Percentiles rank a stretch among this genome's conserved stretches.
These are phyloP conservation scores for Pseudogymnoascus sp. DNA, from an alignment of 2,329 filamentous ascomycete species.

Conservation along the genomic window DNA sequence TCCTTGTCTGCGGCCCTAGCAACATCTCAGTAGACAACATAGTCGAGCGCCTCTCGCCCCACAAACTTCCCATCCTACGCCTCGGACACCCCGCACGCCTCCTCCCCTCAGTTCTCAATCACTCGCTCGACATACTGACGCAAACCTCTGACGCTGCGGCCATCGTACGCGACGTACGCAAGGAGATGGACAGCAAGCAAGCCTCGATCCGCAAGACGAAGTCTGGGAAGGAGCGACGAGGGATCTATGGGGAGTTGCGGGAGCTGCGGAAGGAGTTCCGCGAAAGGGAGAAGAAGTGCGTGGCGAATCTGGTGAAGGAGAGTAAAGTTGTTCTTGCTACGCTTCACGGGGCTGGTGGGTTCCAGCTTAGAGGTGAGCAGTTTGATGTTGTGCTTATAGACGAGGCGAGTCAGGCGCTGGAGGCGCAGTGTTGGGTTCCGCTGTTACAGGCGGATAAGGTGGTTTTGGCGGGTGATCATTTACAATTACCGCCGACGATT, in stretches of 20 bases:
- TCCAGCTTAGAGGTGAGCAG: constrained; percentile 66
- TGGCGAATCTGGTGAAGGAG: constrained; percentile 62
- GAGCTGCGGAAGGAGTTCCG: constrained; percentile 83
- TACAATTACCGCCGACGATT: constrained; percentile 90
- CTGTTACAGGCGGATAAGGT: constrained; percentile 73
- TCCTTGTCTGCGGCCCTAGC: constrained; percentile 91
- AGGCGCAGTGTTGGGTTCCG: constrained; percentile 96
- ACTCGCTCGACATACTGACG: constrained; percentile 86
- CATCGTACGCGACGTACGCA: constrained; percentile 82
- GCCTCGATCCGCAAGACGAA: constrained; percentile 80
- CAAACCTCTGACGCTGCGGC: constrained; percentile 81
- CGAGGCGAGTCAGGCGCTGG: constrained; percentile 89
- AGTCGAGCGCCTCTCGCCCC: constrained; percentile 78
- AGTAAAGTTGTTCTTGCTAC: constrained; percentile 90
- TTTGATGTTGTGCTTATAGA: constrained; percentile 96
- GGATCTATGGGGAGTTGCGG: constrained; percentile 77
- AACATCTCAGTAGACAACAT: constrained; percentile 99
- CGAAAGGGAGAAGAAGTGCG: constrained; percentile 73
- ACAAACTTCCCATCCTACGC: constrained; percentile 79
- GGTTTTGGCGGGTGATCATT: constrained; percentile 85
- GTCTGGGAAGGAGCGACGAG: constrained; percentile 67
- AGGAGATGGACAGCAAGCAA: constrained; percentile 90
- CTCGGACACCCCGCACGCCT: constrained; percentile 89
- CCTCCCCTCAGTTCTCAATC: constrained; percentile 76
- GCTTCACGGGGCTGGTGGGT: constrained; percentile 82